Conservation (phyloP, 2,329 filamentous ascomycete genomes). For the Aspergillus cejpii region DNA sequence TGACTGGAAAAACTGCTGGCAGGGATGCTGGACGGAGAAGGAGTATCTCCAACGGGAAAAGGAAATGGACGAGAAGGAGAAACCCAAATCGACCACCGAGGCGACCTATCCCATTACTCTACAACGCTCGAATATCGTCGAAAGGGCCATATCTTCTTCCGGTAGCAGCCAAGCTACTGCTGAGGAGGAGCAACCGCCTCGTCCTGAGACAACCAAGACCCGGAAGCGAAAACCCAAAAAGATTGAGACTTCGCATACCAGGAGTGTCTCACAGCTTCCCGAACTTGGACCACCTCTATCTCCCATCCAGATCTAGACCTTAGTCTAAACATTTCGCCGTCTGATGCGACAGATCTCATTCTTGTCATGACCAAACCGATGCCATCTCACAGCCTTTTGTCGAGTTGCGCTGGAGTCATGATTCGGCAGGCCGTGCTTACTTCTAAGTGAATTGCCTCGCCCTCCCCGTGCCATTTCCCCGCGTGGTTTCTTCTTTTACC, state of each 20-base stretch:
- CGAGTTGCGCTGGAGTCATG: background rate
- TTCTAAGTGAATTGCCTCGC: constrained; percentile 1
- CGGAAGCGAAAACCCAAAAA: constrained; percentile 30
- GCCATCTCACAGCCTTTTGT: background rate
- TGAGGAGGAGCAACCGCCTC: constrained; percentile 28
- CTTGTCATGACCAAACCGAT: background rate
- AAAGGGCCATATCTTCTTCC: constrained; percentile 58
- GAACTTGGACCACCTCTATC: constrained; percentile 45
- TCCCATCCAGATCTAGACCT: constrained; percentile 41
- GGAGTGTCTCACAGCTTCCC: constrained; percentile 41
- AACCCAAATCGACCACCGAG: constrained; percentile 22
- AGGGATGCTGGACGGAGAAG: constrained; percentile 86
- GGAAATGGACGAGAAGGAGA: constrained; percentile 34
- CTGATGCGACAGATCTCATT: background rate
- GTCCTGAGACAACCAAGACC: constrained; percentile 27
- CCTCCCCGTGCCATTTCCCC: background rate
- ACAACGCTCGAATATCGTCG: constrained; percentile 37
- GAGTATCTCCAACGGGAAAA: constrained; percentile 60
- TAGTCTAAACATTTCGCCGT: background rate
- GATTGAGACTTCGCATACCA: constrained; percentile 30
- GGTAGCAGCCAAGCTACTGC: constrained; percentile 54
- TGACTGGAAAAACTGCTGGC: constrained; percentile 96
- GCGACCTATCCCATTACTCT: constrained; percentile 14
- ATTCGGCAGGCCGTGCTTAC: constrained; percentile 11
- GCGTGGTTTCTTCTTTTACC: background rate